Evolutionary conservation across 495 filamentous ascomycete species (phyloP).

Genomic region (Cercophora samala): DNA sequence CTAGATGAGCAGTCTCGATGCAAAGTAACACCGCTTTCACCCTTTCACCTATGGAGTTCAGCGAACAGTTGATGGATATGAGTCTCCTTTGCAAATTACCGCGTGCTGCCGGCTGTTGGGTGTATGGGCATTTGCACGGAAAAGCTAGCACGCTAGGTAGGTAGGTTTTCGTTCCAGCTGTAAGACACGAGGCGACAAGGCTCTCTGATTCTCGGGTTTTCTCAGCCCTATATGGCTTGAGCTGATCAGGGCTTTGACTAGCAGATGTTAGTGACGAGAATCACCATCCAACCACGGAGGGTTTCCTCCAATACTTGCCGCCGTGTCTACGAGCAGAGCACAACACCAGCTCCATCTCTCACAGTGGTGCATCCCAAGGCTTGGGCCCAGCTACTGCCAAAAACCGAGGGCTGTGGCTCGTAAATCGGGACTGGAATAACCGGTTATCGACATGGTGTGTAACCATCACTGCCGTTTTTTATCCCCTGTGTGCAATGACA

Average conservation of each 20-base stretch:
- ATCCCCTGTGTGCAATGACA: not conserved
- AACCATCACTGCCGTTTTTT: not conserved
- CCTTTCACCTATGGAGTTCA: no score
- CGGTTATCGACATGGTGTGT: slow-evolving; percentile 7
- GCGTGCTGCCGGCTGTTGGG: slow-evolving; percentile 2
- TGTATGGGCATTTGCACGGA: not conserved
- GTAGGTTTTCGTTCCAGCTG: not conserved
- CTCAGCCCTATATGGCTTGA: not conserved
- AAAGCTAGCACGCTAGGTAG: no score
- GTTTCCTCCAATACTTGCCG: not conserved
- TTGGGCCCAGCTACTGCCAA: not conserved
- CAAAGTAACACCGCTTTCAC: no score
- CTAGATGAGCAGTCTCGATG: no score
- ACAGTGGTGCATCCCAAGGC: not conserved
- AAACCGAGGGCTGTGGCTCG: not conserved
- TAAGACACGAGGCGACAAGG: not conserved
- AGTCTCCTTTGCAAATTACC: no score
- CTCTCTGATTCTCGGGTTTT: not conserved
- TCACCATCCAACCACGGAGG: not conserved
- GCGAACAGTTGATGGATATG: no score
- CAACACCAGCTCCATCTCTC: not conserved
- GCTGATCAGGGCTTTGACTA: not conserved
- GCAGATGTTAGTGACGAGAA: not conserved
- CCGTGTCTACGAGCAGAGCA: not conserved
- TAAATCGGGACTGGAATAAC: not conserved